Base-by-base conservation (phyloP, 306 rosid genomes). In the Corylus avellana region DNA sequence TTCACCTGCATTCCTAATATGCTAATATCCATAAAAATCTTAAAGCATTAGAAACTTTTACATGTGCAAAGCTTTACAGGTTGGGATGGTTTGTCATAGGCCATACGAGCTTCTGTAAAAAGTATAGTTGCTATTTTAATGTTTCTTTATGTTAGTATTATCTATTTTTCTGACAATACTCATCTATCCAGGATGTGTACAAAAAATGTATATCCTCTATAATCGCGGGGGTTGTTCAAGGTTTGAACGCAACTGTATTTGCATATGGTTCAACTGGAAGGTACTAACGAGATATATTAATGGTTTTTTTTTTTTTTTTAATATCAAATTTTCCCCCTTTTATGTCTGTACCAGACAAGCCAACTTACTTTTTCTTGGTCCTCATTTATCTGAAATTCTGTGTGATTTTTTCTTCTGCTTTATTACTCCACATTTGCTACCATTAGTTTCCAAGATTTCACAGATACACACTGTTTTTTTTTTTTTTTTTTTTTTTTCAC, bases 221-320 rank as follows among this genome's bases (percentile, higher is more conserved):
- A 48, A 83, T 89, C 25, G 76, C 93, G 9, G 89, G 89, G 67
- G 88, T 89, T 51, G 89, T 85, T 79, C 89, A 89, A 55, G 93
- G 93, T 32, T 91, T 89, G 74, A 89, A 89, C 59, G 93, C 87
- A 25, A 89, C 93, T 61, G 86, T 89, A 20, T 87, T 89, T 83
- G 93, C 91, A 10, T 89, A 89, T 61, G 93, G 93, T 72, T 85
- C 93, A 20, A 89, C 93, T 10, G 93, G 93, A 79, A 89, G 93
- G 93, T 89, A 89, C 53, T 64, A 50, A 54, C 54, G 32, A 54
- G 27, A 61, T 39, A 11, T 80, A 20, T 68, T 39, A 18, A 12
- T 75, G 27, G 39, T 49, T 63, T 18, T 12, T 12, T 42, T 27
- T 56, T 32, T 67, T 16, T 10, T 64, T 32, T 32, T 32, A 32